Evolutionary conservation across 305 asterid species (phyloP).

Genomic region (Fraxinus ornus): DNA sequence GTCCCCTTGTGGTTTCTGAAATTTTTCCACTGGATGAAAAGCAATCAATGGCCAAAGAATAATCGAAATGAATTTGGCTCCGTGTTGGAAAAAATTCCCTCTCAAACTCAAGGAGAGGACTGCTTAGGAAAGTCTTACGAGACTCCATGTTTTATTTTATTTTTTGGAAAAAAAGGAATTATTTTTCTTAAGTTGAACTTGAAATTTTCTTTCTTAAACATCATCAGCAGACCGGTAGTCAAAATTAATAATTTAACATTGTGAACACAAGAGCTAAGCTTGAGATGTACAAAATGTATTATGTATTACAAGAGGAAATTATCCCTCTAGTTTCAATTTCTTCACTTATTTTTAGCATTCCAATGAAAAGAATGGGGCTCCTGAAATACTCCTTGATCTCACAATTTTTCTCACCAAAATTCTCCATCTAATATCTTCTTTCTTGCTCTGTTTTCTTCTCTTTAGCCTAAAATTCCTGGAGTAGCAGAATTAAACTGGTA

Average conservation of each 20-base stretch:
- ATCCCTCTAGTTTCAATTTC: background rate
- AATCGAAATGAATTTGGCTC: no score
- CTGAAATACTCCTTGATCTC: conserved; percentile 81
- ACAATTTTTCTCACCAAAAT: conserved; percentile 77
- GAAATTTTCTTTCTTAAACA: background rate
- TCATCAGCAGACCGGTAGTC: background rate
- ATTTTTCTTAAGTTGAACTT: no score
- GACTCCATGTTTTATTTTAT: no score
- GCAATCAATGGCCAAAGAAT: no score
- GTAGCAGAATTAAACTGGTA: background rate
- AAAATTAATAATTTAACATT: background rate
- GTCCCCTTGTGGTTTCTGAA: background rate
- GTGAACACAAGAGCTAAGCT: background rate
- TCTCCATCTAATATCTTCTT: conserved; percentile 83
- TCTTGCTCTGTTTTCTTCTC: conserved; percentile 59
- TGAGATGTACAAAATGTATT: background rate
- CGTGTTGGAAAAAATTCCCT: no score
- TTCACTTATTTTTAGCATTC: conserved; percentile 16
- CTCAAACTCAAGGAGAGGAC: no score
- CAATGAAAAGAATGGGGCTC: conserved; percentile 76
- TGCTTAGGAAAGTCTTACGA: no score
- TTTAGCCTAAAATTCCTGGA: conserved; percentile 65
- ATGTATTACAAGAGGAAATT: background rate
- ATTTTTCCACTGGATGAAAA: no score
- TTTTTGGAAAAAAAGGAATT: no score